A percentile compares a stretch with the other conserved stretches of the same genome.
Evolutionary conservation across 768 basidiomycete species (phyloP).

Genomic region (Pleurotus tuoliensis): DNA sequence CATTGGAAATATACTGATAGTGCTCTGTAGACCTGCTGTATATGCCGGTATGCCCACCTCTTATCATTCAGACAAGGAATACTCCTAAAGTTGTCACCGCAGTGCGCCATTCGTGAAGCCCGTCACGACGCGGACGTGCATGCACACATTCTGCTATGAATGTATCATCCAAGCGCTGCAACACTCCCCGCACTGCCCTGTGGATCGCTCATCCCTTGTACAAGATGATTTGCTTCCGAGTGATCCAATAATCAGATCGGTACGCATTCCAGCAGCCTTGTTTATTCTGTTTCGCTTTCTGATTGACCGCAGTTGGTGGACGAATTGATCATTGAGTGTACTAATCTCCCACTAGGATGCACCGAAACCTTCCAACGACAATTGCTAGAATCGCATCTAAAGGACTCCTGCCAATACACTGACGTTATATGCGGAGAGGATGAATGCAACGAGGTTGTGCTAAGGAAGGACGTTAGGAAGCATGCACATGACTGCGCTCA

Average conservation of each 20-base stretch:
- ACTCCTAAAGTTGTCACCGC: conserved; percentile 8
- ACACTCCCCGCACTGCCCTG: conserved; percentile 73
- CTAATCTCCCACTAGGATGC: conserved; percentile 58
- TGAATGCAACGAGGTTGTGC: conserved; percentile 39
- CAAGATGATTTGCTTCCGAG: conserved; percentile 59
- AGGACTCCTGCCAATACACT: conserved; percentile 55
- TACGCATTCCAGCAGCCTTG: conserved; percentile 29
- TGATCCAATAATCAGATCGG: conserved; percentile 74
- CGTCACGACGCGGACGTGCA: conserved; percentile 66
- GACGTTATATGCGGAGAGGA: conserved; percentile 46
- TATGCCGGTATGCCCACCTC: conserved; percentile 51
- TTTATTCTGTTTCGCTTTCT: neutral
- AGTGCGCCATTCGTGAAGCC: conserved; percentile 78
- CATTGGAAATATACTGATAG: neutral
- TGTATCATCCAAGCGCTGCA: conserved; percentile 72
- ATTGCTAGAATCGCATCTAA: conserved; percentile 57
- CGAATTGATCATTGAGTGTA: conserved; percentile 74
- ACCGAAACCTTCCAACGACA: conserved; percentile 62
- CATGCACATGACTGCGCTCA: conserved; percentile 33
- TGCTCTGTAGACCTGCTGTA: conserved; percentile 63
- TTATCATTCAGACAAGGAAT: neutral
- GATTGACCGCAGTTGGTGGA: conserved; percentile 63
- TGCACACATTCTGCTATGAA: conserved; percentile 83
- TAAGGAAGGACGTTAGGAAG: conserved; percentile 38
- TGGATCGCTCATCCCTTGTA: conserved; percentile 70